Evolutionary conservation across 1,284 basidiomycete species (phyloP).

Genomic region (Golubevia sp.): DNA sequence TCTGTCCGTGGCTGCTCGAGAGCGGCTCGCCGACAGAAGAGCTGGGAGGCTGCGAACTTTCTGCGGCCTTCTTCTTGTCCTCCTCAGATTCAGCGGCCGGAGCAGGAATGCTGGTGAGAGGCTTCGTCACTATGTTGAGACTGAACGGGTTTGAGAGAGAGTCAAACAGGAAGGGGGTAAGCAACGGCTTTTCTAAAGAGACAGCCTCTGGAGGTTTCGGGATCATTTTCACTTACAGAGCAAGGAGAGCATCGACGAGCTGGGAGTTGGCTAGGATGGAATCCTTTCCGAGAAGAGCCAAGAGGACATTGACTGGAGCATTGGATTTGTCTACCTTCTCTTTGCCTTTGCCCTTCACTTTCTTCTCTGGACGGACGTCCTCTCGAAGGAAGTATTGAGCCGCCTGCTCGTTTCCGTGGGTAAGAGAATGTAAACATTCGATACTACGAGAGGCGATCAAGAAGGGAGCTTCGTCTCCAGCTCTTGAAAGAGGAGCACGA

Average conservation of each 20-base stretch:
- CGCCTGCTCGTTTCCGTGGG: constrained; percentile 38
- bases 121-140: constrained; percentile 49
- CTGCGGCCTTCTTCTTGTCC: constrained; percentile 9
- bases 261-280: constrained; percentile 46
- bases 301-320: constrained; percentile 46
- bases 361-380: constrained; percentile 34
- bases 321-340: constrained; percentile 15
- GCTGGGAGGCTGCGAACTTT: background rate
- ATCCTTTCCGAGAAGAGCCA: constrained; percentile 47
- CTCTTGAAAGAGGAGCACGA: constrained; percentile 39
- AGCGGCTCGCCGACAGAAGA: no score
- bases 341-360: constrained; percentile 42
- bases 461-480: constrained; percentile 59
- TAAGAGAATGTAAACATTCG: constrained; percentile 48
- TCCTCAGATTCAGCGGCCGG: constrained; percentile 9
- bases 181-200: no score
- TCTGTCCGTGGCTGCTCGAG: no score
- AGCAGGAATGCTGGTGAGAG: constrained; percentile 19
- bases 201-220: no score
- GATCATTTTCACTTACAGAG: constrained; percentile 27
- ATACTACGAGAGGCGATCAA: constrained; percentile 55
- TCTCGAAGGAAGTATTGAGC: constrained; percentile 55
- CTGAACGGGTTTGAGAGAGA: background rate
- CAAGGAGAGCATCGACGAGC: constrained; percentile 50
- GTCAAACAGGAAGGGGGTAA: background rate